Evolutionary conservation across 257 asterid genomes (phyloP).

Genomic region (Ballota nigra): DNA sequence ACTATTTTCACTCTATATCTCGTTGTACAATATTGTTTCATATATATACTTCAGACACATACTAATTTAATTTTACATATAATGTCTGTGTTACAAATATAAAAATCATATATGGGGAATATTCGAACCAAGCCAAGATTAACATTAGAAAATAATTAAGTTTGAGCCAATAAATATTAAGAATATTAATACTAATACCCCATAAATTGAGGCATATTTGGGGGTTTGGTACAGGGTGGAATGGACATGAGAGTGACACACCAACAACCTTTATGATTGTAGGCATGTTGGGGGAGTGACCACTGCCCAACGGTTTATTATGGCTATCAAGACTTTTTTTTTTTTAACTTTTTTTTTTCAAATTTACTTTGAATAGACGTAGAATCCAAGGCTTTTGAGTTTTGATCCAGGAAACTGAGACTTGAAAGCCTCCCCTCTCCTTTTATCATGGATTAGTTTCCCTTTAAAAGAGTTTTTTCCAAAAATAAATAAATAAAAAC

Average conservation of each 20-base stretch:
- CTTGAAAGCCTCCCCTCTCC: not conserved
- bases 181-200: not conserved
- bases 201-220: not conserved
- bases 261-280: not conserved
- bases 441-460: not conserved
- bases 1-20: too few species aligned
- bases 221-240: not conserved
- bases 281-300: not conserved
- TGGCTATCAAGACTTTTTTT: not conserved
- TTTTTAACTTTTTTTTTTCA: not conserved
- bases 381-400: not conserved
- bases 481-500: not conserved
- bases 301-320: not conserved
- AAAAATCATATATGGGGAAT: too few species aligned
- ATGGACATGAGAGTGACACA: not conserved
- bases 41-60: too few species aligned
- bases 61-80: too few species aligned
- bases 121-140: too few species aligned
- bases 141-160: too few species aligned
- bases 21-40: too few species aligned
- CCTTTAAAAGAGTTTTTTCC: not conserved
- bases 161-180: too few species aligned
- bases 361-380: not conserved
- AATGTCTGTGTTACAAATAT: too few species aligned
- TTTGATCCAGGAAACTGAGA: too few species aligned